Base-by-base conservation (phyloP, 1,284 basidiomycete species). In the Vanrija pseudolonga region DNA sequence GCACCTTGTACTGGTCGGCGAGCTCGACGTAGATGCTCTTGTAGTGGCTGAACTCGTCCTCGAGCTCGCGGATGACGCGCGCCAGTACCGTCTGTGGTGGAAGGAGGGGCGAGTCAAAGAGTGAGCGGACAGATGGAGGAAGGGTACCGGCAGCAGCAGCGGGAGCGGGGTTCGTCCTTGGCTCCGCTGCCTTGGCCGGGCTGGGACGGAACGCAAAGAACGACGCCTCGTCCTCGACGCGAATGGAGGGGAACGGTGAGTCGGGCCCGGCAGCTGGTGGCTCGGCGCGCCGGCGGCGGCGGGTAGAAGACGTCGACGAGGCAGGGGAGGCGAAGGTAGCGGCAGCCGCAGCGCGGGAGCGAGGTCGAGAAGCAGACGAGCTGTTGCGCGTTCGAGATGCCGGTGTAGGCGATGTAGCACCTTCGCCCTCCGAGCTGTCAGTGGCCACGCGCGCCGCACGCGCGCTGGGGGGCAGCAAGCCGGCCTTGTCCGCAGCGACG, bases 31-130 rank as follows among this genome's bases (percentile, higher is more conserved):
- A 96, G 53, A 95, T 85, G 59, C 90, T 94, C 76, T 89, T 91
- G 73, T 90, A 92, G 77, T 93, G 90, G 19, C 82, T 83, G 68
- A 92, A 93, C 69, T 94, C 91, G 64, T 90, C 90, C 70, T 94
- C 90, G 12, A 94, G 80, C 75, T 93, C 90, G 53, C 85, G 70
- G 40, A 93, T 78, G 23, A 93, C 88, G 15, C 87, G 80, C 24
- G 84, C 80, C 6, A 93, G 80, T 4, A 92, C 84, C 0, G 89
- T 91, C 74, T 92, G 89, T 18, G 89, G 87, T 2, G 89, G 90
- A 3, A 89, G 23, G 77, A 74, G 58, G 1, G 78, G 76, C 6
- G 79, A 81, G 58, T 81, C 82, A 6, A 65, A 80, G 50, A 80
- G 81, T 6, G 80, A 80, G 62, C 82, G 82, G 56, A 82, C 82